Percentiles rank a stretch among this genome's conserved stretches.
Evolutionary conservation across 1,284 basidiomycete species (phyloP).

Genomic region (Chiua sp.): DNA sequence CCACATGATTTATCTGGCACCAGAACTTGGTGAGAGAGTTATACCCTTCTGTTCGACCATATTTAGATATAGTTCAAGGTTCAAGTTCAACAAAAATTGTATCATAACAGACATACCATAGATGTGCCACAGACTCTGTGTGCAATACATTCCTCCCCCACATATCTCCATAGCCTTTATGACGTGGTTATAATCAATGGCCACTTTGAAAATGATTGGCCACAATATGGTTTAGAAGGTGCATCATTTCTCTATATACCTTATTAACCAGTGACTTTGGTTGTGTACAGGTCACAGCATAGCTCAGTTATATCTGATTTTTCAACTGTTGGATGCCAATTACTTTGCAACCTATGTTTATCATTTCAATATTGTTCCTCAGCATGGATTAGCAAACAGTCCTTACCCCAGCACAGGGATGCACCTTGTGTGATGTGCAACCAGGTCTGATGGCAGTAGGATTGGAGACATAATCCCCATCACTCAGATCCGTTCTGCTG

Average conservation of each 20-base stretch:
- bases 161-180: background rate
- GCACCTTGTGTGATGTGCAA: background rate
- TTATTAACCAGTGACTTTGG: no score
- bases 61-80: background rate
- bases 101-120: background rate
- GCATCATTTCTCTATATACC: no score
- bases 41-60: no score
- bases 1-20: background rate
- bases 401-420: background rate
- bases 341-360: background rate
- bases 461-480: background rate
- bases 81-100: background rate
- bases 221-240: no score
- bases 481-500: background rate
- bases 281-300: no score
- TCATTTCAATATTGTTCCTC: background rate
- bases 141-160: background rate
- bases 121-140: background rate
- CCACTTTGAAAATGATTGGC: no score
- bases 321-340: no score
- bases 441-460: background rate
- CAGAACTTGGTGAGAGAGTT: no score
- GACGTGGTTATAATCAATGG: no score
- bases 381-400: no score
- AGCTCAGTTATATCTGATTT: no score